Base-by-base conservation (phyloP, 2,329 filamentous ascomycete genomes). In the Coniella lustricola region DNA sequence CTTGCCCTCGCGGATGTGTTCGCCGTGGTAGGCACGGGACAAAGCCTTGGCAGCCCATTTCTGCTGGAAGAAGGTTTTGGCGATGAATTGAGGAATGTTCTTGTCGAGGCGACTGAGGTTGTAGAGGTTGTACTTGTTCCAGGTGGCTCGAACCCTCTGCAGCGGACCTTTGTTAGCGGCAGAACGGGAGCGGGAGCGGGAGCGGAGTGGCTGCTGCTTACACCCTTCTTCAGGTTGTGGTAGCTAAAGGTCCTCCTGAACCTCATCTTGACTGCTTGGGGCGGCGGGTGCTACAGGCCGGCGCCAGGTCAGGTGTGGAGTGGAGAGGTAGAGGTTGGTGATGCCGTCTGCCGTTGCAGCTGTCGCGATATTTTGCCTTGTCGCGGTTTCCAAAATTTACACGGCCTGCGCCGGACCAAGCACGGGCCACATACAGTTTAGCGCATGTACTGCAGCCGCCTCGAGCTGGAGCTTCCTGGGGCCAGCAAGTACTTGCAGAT, bases 51-150 rank as follows among this genome's bases (percentile, higher is more conserved):
- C 87, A 1, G 71, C 68, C 91, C 91, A 98, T 84, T 98, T 98
- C 70, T 97, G 91, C 75, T 97, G 91, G 77, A 95, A 98, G 71
- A 93, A 94, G 38, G 90, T 96, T 57, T 78, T 77, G 10, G 22
- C 18, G 44, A 53, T 53, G 44, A 50, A 53, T 40, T 47, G 48
- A 31, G 51, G 51, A 18, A 53, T 53, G 13, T 39, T 53, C 17
- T 44, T 34, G 10, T 50, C 35, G 41, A 53, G 44, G 34, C 48
- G 44, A 44, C 74, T 71, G 56, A 98, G 71, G 70, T 96, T 96
- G 80, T 87, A 98, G 55, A 98, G 77, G 64, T 95, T 95, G 76
- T 89, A 90, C 73, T 95, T 95, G 75, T 89, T 95, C 93, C 91
- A 96, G 74, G 90, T 89, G 74, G 93, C 87, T 61, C 91, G 85